Evolutionary conservation across 2,329 filamentous ascomycete genomes (phyloP), one percentile per base, ranked within the genome.

Genomic region (Macroventuria anomochaeta): DNA sequence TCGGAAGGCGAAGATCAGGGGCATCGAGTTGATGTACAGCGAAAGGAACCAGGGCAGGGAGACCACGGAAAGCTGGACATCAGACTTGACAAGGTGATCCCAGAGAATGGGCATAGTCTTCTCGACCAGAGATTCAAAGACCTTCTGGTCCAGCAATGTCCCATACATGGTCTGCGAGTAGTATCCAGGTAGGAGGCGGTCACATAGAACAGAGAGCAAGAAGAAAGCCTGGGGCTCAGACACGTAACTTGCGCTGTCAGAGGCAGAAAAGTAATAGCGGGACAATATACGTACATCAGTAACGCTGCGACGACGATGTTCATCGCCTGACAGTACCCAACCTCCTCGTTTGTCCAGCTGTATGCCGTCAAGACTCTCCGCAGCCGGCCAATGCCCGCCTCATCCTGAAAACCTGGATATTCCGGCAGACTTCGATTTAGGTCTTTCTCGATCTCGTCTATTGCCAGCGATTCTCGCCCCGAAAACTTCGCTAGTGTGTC

Each of bases 151-250:
- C 32, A 99, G 83, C 5, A 99, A 81, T 1, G 95, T 99, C 64
- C 95, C 95, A 76, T 99, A 99, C 95, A 99, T 99, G 61, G 96
- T 99, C 15, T 90, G 96, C 5, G 93, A 97, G 75, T 99, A 99
- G 79, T 99, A 99, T 4, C 95, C 95, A 0, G 95, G 95, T 3
- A 97, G 85, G 2, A 99, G 81, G 39, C 93, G 88, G 73, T 97
- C 93, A 78, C 95, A 99, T 13, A 99, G 82, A 1, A 93, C 84
- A 1, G 92, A 96, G 36, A 99, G 84, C 7, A 97, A 81, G 75
- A 95, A 99, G 77, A 97, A 99, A 1, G 95, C 95, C 76, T 99
- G 95, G 0, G 89, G 77, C 76, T 99, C 95, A 7, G 93, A 97
- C 87, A 96, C 96, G 80, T 97, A 97, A 67, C 85, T 88, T 67